Evolutionary conservation across 768 basidiomycete genomes (phyloP).

Genomic region (Vishniacozyma victoriae): DNA sequence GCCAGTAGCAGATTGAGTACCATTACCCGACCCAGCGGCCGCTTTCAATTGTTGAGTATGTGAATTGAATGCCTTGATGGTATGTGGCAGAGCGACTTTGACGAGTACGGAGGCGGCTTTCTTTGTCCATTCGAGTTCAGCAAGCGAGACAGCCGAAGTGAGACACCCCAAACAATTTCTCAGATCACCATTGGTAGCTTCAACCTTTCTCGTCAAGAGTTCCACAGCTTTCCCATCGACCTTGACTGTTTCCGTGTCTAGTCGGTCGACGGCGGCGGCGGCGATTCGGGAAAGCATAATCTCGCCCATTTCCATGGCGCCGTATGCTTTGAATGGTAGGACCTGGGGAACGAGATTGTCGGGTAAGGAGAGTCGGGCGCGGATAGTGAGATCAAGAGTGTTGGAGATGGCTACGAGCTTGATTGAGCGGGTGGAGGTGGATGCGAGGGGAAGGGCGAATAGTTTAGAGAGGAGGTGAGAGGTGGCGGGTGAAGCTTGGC

Average conservation of each 20-base stretch:
- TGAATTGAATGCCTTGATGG: slow-evolving; percentile 43
- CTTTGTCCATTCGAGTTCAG: slow-evolving; percentile 46
- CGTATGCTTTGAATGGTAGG: slow-evolving; percentile 46
- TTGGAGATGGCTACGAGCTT: slow-evolving; percentile 48
- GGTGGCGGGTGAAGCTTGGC: slow-evolving; percentile 26
- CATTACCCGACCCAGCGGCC: slow-evolving; percentile 25
- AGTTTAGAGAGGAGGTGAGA: slow-evolving; percentile 43
- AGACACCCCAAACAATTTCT: slow-evolving; percentile 44
- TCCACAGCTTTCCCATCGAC: slow-evolving; percentile 46
- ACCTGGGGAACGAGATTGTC: slow-evolving; percentile 33
- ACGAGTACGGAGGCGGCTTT: slow-evolving; percentile 20
- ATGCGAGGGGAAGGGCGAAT: slow-evolving; percentile 37
- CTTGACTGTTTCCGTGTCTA: slow-evolving; percentile 18
- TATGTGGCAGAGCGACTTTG: slow-evolving; percentile 41
- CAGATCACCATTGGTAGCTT: slow-evolving; percentile 47
- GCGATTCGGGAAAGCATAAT: slow-evolving; percentile 43
- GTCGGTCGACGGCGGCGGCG: slow-evolving; percentile 8
- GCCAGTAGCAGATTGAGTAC: slow-evolving; percentile 9
- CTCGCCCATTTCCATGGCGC: slow-evolving; percentile 37
- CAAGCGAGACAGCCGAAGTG: slow-evolving; percentile 36
- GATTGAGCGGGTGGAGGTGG: slow-evolving; percentile 22
- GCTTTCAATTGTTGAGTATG: slow-evolving; percentile 41
- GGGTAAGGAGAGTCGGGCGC: slow-evolving; percentile 38
- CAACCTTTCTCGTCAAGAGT: slow-evolving; percentile 44
- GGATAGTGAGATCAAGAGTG: slow-evolving; percentile 47